Evolutionary conservation across 805 yeast species (phyloP).

Genomic region (Candida odintsovae): DNA sequence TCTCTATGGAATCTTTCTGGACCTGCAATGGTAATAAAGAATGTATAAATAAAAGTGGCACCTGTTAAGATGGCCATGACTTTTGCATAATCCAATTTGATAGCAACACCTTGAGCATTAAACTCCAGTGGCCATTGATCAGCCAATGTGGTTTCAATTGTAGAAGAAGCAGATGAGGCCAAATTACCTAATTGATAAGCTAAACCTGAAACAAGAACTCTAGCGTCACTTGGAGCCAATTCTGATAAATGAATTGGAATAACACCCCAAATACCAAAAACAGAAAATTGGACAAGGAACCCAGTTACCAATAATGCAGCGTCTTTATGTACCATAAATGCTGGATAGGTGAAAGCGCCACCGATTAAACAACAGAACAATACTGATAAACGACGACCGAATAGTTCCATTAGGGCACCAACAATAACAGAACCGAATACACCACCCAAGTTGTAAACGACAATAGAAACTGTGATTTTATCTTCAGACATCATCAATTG

Average conservation of each 20-base stretch:
- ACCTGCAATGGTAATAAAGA: slow-evolving; percentile 45
- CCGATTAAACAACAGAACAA: slow-evolving; percentile 47
- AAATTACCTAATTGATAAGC: slow-evolving; percentile 70
- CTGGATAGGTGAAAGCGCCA: slow-evolving; percentile 60
- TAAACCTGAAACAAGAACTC: slow-evolving; percentile 57
- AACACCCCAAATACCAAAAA: slow-evolving; percentile 74
- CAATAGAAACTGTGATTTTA: slow-evolving; percentile 52
- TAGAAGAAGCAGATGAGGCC: slow-evolving; percentile 64
- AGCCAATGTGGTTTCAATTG: slow-evolving; percentile 65
- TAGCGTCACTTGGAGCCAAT: slow-evolving; percentile 58
- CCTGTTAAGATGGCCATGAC: slow-evolving; percentile 71
- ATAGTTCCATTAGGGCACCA: slow-evolving; percentile 51
- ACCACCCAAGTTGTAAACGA: slow-evolving; percentile 64
- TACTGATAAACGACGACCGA: slow-evolving; percentile 59
- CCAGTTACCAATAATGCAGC: slow-evolving; percentile 49
- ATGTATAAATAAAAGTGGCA: slow-evolving; percentile 50
- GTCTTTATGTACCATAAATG: slow-evolving; percentile 34
- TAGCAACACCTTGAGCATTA: slow-evolving; percentile 26
- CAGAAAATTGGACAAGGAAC: slow-evolving; percentile 59
- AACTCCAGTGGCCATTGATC: slow-evolving; percentile 46
- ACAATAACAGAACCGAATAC: slow-evolving; percentile 53
- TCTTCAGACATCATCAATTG: slow-evolving; percentile 45
- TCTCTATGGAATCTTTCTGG: slow-evolving; percentile 47
- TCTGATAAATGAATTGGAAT: slow-evolving; percentile 63
- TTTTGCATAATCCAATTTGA: slow-evolving; percentile 47